These are phyloP conservation scores for Magnaporthiopsis incrustans DNA, from an alignment of 2,329 filamentous ascomycete genomes.

Conservation along the genomic window DNA sequence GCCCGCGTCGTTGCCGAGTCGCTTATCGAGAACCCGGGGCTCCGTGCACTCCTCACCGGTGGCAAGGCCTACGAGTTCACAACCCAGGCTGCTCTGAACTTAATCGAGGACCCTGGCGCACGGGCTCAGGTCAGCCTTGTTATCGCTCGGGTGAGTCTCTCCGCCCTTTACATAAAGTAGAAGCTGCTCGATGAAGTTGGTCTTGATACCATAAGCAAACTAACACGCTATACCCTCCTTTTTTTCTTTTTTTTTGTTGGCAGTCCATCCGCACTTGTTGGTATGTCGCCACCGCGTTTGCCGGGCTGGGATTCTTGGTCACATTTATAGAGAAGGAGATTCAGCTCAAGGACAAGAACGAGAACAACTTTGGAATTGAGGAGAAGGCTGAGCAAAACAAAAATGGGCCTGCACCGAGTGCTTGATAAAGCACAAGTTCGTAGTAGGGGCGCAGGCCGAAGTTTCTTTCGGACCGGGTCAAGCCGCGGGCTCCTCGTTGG, in stretches of 20 bases:
- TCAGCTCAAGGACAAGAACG: not conserved
- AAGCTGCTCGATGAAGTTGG: too few species aligned
- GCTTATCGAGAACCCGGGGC: conserved; percentile 12
- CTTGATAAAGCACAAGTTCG: too few species aligned
- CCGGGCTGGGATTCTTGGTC: not conserved
- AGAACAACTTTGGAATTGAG: too few species aligned
- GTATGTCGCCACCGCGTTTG: conserved; percentile 9
- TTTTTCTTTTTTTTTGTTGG: too few species aligned
- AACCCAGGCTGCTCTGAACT: not conserved
- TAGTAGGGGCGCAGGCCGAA: too few species aligned
- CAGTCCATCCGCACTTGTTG: not conserved
- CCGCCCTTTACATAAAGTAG: conserved; percentile 1
- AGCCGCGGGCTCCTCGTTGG: too few species aligned
- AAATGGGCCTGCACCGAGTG: too few species aligned
- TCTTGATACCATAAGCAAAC: too few species aligned
- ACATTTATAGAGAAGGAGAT: not conserved
- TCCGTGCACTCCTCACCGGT: conserved; percentile 10
- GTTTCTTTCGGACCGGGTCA: too few species aligned
- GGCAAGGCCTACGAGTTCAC: conserved; percentile 21
- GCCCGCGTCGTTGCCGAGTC: conserved; percentile 13
- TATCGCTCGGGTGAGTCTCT: conserved; percentile 1
- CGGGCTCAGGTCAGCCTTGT: not conserved
- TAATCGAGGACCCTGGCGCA: not conserved
- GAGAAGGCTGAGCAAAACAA: too few species aligned
- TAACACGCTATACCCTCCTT: too few species aligned